Conservation (phyloP, 345 rosid species). For the Leavenworthia alabamica region DNA sequence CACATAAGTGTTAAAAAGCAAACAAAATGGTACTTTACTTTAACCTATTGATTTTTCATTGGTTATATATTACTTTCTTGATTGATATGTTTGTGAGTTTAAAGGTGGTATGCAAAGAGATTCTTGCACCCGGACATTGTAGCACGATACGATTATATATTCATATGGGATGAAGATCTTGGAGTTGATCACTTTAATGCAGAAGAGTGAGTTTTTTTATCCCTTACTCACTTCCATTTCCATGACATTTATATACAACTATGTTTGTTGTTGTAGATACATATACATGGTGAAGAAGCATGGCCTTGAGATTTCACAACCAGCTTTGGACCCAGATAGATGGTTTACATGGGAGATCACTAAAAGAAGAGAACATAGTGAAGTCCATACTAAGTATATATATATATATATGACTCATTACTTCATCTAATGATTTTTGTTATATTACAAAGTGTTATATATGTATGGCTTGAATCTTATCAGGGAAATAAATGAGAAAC, state of each 20-base stretch:
- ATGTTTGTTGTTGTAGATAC: conserved; percentile 41
- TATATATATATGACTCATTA: conserved; percentile 14
- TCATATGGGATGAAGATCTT: conserved; percentile 97
- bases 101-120: conserved; percentile 94
- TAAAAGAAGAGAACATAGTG: conserved; percentile 65
- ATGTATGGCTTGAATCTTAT: neutral
- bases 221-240: neutral
- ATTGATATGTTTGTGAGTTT: conserved; percentile 15
- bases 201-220: conserved; percentile 45
- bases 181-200: conserved; percentile 78
- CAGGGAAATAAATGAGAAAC: conserved; percentile 71
- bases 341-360: conserved; percentile 92
- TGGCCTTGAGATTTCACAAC: conserved; percentile 85
- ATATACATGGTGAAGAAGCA: conserved; percentile 68
- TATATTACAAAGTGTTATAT: neutral
- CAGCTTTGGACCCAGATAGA: conserved; percentile 82
- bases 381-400: conserved; percentile 66
- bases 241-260: neutral
- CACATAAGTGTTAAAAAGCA: conserved; percentile 70
- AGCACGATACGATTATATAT: conserved; percentile 74
- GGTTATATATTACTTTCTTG: neutral
- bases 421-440: conserved; percentile 2
- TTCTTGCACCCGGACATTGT: conserved; percentile 91
- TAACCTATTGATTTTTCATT: neutral
- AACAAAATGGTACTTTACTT: conserved; percentile 62